These are phyloP conservation scores for Penicillium brasilianum DNA, from an alignment of 2,329 filamentous ascomycete genomes.

Conservation along the genomic window DNA sequence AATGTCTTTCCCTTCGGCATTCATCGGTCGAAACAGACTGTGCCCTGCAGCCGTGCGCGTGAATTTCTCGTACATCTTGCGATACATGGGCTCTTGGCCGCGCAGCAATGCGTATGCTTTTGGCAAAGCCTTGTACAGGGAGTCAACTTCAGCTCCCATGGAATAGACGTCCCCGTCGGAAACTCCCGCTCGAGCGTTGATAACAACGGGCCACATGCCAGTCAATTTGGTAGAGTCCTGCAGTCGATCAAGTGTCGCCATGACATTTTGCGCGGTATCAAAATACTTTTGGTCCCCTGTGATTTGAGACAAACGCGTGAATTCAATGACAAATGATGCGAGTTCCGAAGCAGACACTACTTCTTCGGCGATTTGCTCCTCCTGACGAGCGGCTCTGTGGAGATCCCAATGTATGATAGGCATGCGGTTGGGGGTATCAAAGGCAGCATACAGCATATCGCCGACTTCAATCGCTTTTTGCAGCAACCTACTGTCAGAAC, in stretches of 20 bases:
- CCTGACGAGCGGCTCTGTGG: conserved; percentile 27
- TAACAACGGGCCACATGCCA: conserved; percentile 47
- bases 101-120: conserved; percentile 52
- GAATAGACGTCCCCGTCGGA: conserved; percentile 51
- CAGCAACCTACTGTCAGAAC: conserved; percentile 71
- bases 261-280: conserved; percentile 45
- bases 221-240: conserved; percentile 45
- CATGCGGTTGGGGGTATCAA: conserved; percentile 91
- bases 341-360: conserved; percentile 41
- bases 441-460: conserved; percentile 76
- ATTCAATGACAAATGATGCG: conserved; percentile 49
- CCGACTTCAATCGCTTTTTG: conserved; percentile 76
- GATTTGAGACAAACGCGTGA: conserved; percentile 48
- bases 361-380: conserved; percentile 35
- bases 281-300: conserved; percentile 46
- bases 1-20: conserved; percentile 52
- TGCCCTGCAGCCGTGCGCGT: conserved; percentile 51
- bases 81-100: conserved; percentile 53
- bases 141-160: conserved; percentile 62
- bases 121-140: conserved; percentile 63
- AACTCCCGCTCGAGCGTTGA: conserved; percentile 37
- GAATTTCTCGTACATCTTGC: conserved; percentile 61
- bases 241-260: conserved; percentile 37
- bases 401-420: conserved; percentile 63
- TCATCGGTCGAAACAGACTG: conserved; percentile 57